Base-by-base conservation (phyloP, 2,329 filamentous ascomycete species). In the Talaromyces sp. region DNA sequence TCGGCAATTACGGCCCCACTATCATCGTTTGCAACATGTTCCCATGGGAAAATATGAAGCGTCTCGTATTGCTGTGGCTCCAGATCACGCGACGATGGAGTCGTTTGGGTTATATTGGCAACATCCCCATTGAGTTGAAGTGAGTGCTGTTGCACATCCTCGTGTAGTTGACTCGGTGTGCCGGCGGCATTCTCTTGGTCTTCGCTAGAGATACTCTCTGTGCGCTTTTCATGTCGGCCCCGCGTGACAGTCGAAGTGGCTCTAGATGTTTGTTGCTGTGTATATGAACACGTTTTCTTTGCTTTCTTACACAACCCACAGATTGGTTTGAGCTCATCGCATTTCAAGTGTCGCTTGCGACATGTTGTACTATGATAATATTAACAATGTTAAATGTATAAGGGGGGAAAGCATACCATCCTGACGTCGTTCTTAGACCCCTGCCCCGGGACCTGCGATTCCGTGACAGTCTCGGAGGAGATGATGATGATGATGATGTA, bases 241-340 rank as follows among this genome's bases (percentile, higher is more conserved):
- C 40, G 58, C 22, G 29, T 5, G 19, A 15, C 38, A 47, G 29
- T 40, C 36, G 36, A 40, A 13, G 36, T 10, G 15, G 36, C 15
- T 40, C 15, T 25, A 22, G 40, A 22, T 7, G 40, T 11, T 34
- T 25, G 36, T 29, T 67, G 62, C 19, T 45, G 61, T 27, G 25
- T 31, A 58, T 64, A 69, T 43, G 63, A 68, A 43, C 67, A 71
- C 19, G 53, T 11, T 51, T 67, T 65, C 45, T 70, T 68, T 25
- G 67, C 68, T 59, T 69, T 72, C n/a, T 61, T 64, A 66, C 71
- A 73, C 53, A 67, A 67, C 7, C 70, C 68, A 53, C 71, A 73
- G 38, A 67, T 66, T 4, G 71, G 71, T 67, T 71, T 73, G 27
- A 65, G 64, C 63, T 73, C 71, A 63, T 72, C 71, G 63, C 71